Evolutionary conservation across 495 filamentous ascomycete species (phyloP), one percentile per base, ranked within the genome.

Genomic region (Barbatosphaeria neglecta): DNA sequence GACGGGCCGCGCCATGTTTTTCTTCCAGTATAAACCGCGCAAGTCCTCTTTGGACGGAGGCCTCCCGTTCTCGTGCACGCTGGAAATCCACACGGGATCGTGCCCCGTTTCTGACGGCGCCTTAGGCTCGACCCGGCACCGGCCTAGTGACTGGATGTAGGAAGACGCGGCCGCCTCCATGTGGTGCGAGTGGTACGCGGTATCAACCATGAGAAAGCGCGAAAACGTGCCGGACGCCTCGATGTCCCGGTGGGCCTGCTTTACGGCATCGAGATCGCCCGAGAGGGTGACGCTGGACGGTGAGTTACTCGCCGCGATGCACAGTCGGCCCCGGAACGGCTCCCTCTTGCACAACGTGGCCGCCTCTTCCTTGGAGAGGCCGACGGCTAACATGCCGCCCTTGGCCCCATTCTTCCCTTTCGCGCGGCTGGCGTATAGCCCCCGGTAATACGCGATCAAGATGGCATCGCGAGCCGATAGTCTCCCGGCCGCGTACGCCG

Each of bases 161-260:
- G 61, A 45, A 4, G 33, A 45, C 0, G 66, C 61, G 20, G 73
- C 52, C 13, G 24, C 27, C 0, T 54, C 23, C 80, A 85, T 83
- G 49, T 77, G 77, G 1, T 68, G 69, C 0, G 78, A 80, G 53
- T 84, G 81, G 47, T 85, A 85, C 0, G 81, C 81, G 1, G 65
- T 71, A 25, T 74, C 65, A 5, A 79, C 67, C 13, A 50, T 46
- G 1, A 82, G 53, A 19, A 62, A 2, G 9, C 69, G 54, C 0
- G 63, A 60, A 40, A 77, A 78, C 16, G 61, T 59, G 2, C 52
- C 37, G 5, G 64, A 44, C 6, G 39, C 38, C 0, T 55, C 50
- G 4, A 81, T 53, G 3, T 53, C 35, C 0, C 47, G 43, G 20
- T 65, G 49, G 5, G 68, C 56, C 2, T 59, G 28, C 1, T 68